Percentiles rank a stretch among this genome's conserved stretches.
Conservation (phyloP, 306 rosid genomes). For the Lathyrus tuberosus region DNA sequence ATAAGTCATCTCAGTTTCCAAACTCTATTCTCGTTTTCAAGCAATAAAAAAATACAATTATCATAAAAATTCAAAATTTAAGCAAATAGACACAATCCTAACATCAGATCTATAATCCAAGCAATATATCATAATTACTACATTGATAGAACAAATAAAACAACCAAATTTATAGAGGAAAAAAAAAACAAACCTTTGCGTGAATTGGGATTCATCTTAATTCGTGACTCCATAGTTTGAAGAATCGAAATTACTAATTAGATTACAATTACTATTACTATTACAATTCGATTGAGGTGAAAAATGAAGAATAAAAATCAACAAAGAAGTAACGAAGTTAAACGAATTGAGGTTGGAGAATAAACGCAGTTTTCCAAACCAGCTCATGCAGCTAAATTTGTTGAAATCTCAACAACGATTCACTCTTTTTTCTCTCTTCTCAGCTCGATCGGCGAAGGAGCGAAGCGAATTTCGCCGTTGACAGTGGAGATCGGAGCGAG, state of each 20-base stretch:
- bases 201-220: conserved; percentile 68
- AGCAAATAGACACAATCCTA: not conserved
- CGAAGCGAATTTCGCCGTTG: not conserved
- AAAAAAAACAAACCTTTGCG: conserved; percentile 60
- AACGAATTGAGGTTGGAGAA: conserved; percentile 70
- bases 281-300: conserved; percentile 63
- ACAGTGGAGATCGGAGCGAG: not conserved
- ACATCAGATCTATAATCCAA: conserved; percentile 12
- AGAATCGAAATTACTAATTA: conserved; percentile 29
- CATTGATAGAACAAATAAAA: not conserved
- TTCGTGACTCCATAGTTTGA: conserved; percentile 68
- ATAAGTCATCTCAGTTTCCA: not conserved
- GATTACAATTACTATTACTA: conserved; percentile 26
- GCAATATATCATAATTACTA: not conserved
- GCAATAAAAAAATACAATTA: not conserved
- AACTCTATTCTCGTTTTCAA: conserved; percentile 3
- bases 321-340: conserved; percentile 74
- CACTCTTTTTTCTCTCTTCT: not conserved
- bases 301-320: conserved; percentile 79
- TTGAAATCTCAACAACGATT: conserved; percentile 14
- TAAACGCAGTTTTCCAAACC: conserved; percentile 86
- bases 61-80: conserved; percentile 5
- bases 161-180: not conserved
- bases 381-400: conserved; percentile 87
- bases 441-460: conserved; percentile 25